Evolutionary conservation across 139 green algal genomes (phyloP), one percentile per base, ranked within the genome.

Genomic region (Coelastrella sp.): DNA sequence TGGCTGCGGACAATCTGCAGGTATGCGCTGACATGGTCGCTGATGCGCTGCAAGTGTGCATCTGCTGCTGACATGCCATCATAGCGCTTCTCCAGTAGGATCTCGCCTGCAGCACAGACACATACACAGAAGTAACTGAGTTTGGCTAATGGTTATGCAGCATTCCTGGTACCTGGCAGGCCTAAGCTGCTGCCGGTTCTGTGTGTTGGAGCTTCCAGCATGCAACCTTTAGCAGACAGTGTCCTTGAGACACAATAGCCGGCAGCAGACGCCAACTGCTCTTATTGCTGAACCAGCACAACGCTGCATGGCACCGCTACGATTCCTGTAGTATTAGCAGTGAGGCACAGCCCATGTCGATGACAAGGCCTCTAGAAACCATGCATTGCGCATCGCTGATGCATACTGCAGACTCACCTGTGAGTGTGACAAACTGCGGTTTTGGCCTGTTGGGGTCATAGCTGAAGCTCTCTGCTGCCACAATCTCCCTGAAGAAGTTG

Each of bases 401-500:
- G 32, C 32, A 47, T 47, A 47, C 32, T 47, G 32, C 32, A 47
- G 32, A 47, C 85, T 93, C 90, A 56, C 93, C 93, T 20, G 73
- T 88, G 5, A 95, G 91, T 23, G 93, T 95, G 54, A 93, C 92
- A 73, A 96, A 95, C 60, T 90, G 88, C 6, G 95, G 93, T 84
- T 93, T 94, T 57, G 92, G 89, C 65, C 94, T 89, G 14, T 88
- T 92, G 66, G 90, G 92, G 84, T 96, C 92, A 87, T 95, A 95
- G n/a, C 92, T 88, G 77, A 95, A 95, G 54, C 73, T 92, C 91
- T 97, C 93, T 57, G 95, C 94, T 20, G 93, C 94, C 81, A 97
- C 93, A 82, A 98, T 97, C 89, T 98, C 95, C 19, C 94, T 92
- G 95, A 99, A 99, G 91, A 98, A 97, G 80, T 97, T 96, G 14